Percentiles rank a stretch among this genome's conserved stretches.
phyloP scores from a whole-genome alignment of 306 rosid species.

The Cicer chorassanicum region DNA sequence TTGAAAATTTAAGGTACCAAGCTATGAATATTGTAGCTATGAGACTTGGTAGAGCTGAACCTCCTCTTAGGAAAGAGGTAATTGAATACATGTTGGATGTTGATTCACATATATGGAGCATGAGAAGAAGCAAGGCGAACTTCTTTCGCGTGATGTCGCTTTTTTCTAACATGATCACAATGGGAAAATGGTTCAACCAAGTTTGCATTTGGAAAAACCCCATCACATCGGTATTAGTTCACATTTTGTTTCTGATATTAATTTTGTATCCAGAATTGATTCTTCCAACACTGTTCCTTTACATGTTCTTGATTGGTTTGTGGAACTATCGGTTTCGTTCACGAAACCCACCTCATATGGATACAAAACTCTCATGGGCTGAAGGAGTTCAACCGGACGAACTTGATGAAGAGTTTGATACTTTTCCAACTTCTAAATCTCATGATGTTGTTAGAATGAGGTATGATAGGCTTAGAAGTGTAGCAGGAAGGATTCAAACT shows the following conservation, averaged over 20 bases:
- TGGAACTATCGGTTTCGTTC: conserved; percentile 89
- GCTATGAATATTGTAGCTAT: conserved; percentile 86
- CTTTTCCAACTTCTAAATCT: conserved; percentile 78
- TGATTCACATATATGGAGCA: conserved; percentile 96
- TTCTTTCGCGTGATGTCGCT: conserved; percentile 89
- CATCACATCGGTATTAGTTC: conserved; percentile 77
- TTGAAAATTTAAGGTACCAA: conserved; percentile 81
- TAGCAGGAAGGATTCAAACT: conserved; percentile 90
- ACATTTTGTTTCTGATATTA: conserved; percentile 75
- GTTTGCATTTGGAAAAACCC: conserved; percentile 88
- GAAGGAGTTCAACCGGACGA: conserved; percentile 81
- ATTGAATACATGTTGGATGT: conserved; percentile 95
- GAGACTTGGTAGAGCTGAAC: conserved; percentile 89
- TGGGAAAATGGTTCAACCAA: conserved; percentile 76
- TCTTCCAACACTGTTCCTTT: conserved; percentile 83
- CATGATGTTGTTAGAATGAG: conserved; percentile 77
- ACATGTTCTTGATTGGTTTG: conserved; percentile 92
- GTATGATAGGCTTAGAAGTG: conserved; percentile 88
- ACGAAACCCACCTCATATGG: conserved; percentile 86
- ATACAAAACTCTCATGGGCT: conserved; percentile 87
- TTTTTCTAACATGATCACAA: conserved; percentile 63
- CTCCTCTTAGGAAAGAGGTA: conserved; percentile 85
- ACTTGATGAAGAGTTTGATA: conserved; percentile 95
- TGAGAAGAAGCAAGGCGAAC: conserved; percentile 98
- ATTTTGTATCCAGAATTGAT: conserved; percentile 88